phyloP scores from a whole-genome alignment of 805 yeast genomes.

The Candida railenensis region DNA sequence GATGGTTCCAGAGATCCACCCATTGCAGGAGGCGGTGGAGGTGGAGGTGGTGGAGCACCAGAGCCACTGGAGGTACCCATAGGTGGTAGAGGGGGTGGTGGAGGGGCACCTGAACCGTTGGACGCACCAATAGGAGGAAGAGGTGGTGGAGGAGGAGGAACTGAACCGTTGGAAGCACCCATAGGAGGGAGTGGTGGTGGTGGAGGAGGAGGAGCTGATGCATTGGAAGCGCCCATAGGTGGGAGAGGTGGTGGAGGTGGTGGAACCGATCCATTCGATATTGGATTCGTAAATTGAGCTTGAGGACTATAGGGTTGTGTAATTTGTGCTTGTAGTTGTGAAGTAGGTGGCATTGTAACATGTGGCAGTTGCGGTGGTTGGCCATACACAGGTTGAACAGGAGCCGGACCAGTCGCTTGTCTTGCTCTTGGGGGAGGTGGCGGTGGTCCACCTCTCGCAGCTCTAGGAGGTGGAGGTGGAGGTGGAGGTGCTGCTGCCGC shows the following conservation, averaged over 20 bases:
- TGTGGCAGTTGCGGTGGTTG: constrained; percentile 9
- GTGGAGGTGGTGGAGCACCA: constrained; percentile 42
- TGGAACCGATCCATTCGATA: constrained; percentile 1
- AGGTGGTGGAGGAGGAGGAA: constrained; percentile 42
- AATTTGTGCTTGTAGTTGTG: not conserved
- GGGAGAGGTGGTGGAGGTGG: constrained; percentile 12
- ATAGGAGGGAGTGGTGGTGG: constrained; percentile 17
- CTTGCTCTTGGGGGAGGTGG: constrained; percentile 25
- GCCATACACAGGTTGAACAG: not conserved
- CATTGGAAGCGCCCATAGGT: constrained; percentile 3
- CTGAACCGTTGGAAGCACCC: constrained; percentile 29
- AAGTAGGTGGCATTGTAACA: constrained; percentile 3
- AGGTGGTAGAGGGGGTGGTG: constrained; percentile 18
- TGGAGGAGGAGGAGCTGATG: constrained; percentile 24
- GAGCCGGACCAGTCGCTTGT: constrained; percentile 5
- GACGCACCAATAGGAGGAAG: constrained; percentile 22
- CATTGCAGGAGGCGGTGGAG: constrained; percentile 33
- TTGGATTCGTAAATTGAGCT: no score
- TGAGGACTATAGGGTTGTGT: no score
- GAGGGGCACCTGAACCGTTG: constrained; percentile 14
- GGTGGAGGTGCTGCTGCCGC: constrained; percentile 16
- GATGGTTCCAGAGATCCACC: constrained; percentile 12
- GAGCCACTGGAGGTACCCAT: constrained; percentile 12
- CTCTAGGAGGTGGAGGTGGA: constrained; percentile 17
- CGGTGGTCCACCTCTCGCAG: constrained; percentile 21